Percentiles rank a stretch among this genome's conserved stretches.
Conservation (phyloP, 495 filamentous ascomycete genomes). For the Aspergillus baeticus region DNA sequence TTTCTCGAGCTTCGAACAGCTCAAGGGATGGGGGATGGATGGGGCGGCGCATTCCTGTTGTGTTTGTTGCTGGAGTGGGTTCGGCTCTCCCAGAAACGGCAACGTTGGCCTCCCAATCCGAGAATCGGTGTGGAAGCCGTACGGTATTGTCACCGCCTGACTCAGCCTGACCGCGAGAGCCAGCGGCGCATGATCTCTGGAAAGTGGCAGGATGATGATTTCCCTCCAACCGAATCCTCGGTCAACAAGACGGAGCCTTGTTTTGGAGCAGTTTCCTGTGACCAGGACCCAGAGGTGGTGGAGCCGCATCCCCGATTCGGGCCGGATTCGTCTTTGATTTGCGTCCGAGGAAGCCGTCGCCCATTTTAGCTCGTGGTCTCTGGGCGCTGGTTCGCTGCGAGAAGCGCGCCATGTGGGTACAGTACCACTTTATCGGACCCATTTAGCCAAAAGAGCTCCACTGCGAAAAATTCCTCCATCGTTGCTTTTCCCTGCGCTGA, state of each 20-base stretch:
- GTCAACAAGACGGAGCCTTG: background rate
- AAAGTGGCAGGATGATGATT: conserved; percentile 9
- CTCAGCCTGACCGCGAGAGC: background rate
- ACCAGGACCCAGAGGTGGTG: conserved; percentile 20
- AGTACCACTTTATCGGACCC: conserved; percentile 25
- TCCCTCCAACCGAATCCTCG: conserved; percentile 16
- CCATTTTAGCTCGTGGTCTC: conserved; percentile 10
- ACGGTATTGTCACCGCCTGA: conserved; percentile 2
- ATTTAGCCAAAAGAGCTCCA: conserved; percentile 16
- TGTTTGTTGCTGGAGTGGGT: conserved; percentile 4
- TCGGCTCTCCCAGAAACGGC: conserved; percentile 11
- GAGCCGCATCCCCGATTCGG: conserved; percentile 31
- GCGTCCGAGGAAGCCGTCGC: conserved; percentile 21
- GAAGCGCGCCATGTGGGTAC: conserved; percentile 14
- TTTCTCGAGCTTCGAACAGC: background rate
- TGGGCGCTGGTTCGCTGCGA: background rate
- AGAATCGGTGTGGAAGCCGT: conserved; percentile 12
- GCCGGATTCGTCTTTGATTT: conserved; percentile 20
- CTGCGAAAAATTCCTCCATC: conserved; percentile 14
- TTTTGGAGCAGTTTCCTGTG: background rate
- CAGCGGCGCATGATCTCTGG: background rate
- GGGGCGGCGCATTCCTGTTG: conserved; percentile 11
- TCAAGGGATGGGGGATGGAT: conserved; percentile 7
- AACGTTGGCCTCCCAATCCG: conserved; percentile 8
- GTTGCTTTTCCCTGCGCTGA: conserved; percentile 13